Percentiles rank a stretch among this genome's conserved stretches.
These are phyloP conservation scores for Ceratorhiza oryzae-sativae DNA, from an alignment of 1,284 basidiomycete genomes.

Conservation along the genomic window DNA sequence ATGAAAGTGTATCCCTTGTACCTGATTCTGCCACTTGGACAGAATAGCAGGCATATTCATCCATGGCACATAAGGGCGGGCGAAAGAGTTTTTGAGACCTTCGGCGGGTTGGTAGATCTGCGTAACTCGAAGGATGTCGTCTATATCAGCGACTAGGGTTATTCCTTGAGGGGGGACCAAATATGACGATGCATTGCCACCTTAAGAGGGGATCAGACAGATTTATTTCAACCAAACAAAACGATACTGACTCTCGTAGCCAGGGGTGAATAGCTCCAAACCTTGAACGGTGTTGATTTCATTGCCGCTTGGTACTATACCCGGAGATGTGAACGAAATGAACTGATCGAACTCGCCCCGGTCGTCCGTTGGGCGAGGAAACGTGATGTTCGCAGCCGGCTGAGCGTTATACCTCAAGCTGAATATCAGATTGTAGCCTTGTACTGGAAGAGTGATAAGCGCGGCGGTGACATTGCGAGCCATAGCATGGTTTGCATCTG, in stretches of 20 bases:
- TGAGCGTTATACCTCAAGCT: slow-evolving; percentile 31
- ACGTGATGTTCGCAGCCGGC: slow-evolving; percentile 19
- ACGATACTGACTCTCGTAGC: slow-evolving; percentile 13
- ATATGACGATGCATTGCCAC: slow-evolving; percentile 42
- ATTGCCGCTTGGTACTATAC: slow-evolving; percentile 15
- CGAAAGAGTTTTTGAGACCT: slow-evolving; percentile 44
- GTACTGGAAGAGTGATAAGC: slow-evolving; percentile 36
- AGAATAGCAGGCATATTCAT: slow-evolving; percentile 42
- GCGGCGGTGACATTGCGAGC: slow-evolving; percentile 40
- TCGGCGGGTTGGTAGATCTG: slow-evolving; percentile 42
- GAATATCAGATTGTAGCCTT: slow-evolving; percentile 36
- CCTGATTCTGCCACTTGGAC: slow-evolving; percentile 37
- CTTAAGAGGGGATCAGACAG: slow-evolving; percentile 14
- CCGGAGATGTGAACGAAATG: slow-evolving; percentile 36
- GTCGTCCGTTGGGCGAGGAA: slow-evolving; percentile 37
- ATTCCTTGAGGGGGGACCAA: slow-evolving; percentile 42
- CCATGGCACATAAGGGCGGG: slow-evolving; percentile 41
- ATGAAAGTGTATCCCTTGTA: slow-evolving; percentile 42
- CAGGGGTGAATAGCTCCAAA: slow-evolving; percentile 27
- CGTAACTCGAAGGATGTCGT: slow-evolving; percentile 44
- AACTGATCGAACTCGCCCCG: slow-evolving; percentile 43
- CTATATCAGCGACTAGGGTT: slow-evolving; percentile 43
- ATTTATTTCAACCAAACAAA: neutral
- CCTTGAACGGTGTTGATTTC: slow-evolving; percentile 33
- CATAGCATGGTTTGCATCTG: slow-evolving; percentile 34